Base-by-base conservation (phyloP, 768 basidiomycete species). In the Termitomyces sp. region DNA sequence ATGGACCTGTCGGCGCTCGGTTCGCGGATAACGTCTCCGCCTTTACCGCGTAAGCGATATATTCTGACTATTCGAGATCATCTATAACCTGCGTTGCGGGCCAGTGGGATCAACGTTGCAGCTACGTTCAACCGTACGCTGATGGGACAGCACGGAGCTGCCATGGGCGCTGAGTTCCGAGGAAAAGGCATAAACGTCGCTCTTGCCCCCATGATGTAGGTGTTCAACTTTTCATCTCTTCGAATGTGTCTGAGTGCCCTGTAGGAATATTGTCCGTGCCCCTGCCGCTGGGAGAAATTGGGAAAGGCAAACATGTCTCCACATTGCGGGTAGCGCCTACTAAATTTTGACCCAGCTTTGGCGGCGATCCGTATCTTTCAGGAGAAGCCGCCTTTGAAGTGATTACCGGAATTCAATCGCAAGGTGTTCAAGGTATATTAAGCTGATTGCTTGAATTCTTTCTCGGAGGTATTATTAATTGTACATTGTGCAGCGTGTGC, bases 141-240 rank as follows among this genome's bases (percentile, higher is more conserved):
- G 25, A 84, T 86, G 71, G 73, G 78, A 57, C 69, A 75, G 45
- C 74, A 85, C 35, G 85, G 81, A 11, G 66, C 64, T 16, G 81
- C 81, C 0, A 76, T 88, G 64, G 86, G 85, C 2, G 64, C 72
- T 22, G 87, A 88, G 63, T 82, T 82, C 68, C 73, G 72, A 42
- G 81, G 77, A 38, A 83, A 85, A 66, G 86, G 86, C 23, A 76
- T 83, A 9, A 64, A 86, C 65, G 76, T 81, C 48, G 76, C 70
- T 9, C 68, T 82, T 16, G 79, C 77, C 1, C 81, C 81, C 1
- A 75, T 75, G 68, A 81, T 80, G 77, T 76, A 54, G n/a, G n/a
- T 7, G 72, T 65, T 9, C 9, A 25, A 16, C 18, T 7, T 51
- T 35, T 12, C 20, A n/a, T 33, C 51, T 12, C 9, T 15, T 20